Percentiles rank a stretch among this genome's conserved stretches.
Conservation (phyloP, 2,329 filamentous ascomycete genomes). For the Chaetothyriales sp. region DNA sequence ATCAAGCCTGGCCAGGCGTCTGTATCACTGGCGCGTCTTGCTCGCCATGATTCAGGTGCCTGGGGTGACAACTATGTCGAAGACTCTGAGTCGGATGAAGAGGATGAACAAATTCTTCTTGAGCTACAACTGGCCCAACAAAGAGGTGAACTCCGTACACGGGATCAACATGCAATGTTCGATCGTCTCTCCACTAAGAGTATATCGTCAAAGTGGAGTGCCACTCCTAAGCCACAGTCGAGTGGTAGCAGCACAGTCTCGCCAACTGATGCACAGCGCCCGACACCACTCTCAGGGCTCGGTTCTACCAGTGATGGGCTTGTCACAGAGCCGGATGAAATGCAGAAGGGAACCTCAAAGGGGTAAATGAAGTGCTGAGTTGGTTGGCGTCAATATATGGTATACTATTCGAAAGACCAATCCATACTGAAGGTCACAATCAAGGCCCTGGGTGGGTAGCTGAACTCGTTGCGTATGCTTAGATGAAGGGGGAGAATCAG, state of each 20-base stretch:
- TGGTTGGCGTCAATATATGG: background rate
- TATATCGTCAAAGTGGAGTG: background rate
- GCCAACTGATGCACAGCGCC: background rate
- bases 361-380: background rate
- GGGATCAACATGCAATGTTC: background rate
- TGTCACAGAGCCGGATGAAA: background rate
- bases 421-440: no score
- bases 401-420: constrained; percentile 1
- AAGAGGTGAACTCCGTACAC: background rate
- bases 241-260: background rate
- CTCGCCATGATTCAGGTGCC: constrained; percentile 38
- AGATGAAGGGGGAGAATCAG: background rate
- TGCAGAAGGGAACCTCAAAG: background rate
- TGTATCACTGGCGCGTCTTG: constrained; percentile 13
- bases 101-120: constrained; percentile 10
- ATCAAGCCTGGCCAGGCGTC: constrained; percentile 14
- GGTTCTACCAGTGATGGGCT: background rate
- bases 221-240: background rate
- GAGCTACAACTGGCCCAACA: background rate
- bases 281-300: background rate
- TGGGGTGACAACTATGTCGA: constrained; percentile 55
- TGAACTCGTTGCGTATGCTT: background rate
- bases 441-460: background rate
- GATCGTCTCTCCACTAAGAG: background rate
- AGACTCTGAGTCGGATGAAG: constrained; percentile 28